Evolutionary conservation across 2,329 filamentous ascomycete species (phyloP).

Genomic region (Diaporthe destruens): DNA sequence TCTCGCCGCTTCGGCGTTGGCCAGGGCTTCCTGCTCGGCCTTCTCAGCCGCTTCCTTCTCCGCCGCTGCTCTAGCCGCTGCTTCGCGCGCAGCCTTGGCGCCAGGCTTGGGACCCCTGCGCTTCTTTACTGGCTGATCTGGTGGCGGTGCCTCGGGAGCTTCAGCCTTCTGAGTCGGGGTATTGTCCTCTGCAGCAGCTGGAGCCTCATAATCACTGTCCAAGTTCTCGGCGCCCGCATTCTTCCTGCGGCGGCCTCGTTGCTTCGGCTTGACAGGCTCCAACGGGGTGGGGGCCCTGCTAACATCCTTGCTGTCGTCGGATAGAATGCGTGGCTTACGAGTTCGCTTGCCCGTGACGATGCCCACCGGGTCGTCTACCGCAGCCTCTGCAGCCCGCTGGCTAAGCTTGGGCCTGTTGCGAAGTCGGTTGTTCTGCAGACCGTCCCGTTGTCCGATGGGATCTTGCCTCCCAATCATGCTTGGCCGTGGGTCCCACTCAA

Average conservation of each 20-base stretch:
- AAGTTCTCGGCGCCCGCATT: slow-evolving; percentile 36
- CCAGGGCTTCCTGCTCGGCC: slow-evolving; percentile 28
- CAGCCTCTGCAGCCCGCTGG: slow-evolving; percentile 69
- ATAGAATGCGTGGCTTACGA: slow-evolving; percentile 66
- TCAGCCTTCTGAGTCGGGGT: slow-evolving; percentile 31
- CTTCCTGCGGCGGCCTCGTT: slow-evolving; percentile 39
- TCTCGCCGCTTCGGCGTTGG: slow-evolving; percentile 11
- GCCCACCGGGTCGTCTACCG: slow-evolving; percentile 50
- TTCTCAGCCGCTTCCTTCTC: slow-evolving; percentile 37
- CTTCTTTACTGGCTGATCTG: slow-evolving; percentile 38
- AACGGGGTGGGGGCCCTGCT: slow-evolving; percentile 66
- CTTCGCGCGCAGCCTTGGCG: slow-evolving; percentile 39
- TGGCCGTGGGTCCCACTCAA: slow-evolving; percentile 70
- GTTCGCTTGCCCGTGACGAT: slow-evolving; percentile 65
- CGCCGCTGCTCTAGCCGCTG: slow-evolving; percentile 38
- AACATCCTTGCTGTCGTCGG: slow-evolving; percentile 62
- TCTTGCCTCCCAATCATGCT: slow-evolving; percentile 71
- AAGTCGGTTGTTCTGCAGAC: slow-evolving; percentile 65
- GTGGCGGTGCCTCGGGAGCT: slow-evolving; percentile 37
- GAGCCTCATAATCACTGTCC: slow-evolving; percentile 38
- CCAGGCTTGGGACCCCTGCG: slow-evolving; percentile 37
- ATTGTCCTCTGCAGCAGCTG: slow-evolving; percentile 1
- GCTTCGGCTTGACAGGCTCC: slow-evolving; percentile 37
- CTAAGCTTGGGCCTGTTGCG: slow-evolving; percentile 70
- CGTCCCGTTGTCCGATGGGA: slow-evolving; percentile 67